Evolutionary conservation across 148 eudicot genomes (phyloP), one percentile per base, ranked within the genome.

Genomic region (Vaccinium myrtillus): DNA sequence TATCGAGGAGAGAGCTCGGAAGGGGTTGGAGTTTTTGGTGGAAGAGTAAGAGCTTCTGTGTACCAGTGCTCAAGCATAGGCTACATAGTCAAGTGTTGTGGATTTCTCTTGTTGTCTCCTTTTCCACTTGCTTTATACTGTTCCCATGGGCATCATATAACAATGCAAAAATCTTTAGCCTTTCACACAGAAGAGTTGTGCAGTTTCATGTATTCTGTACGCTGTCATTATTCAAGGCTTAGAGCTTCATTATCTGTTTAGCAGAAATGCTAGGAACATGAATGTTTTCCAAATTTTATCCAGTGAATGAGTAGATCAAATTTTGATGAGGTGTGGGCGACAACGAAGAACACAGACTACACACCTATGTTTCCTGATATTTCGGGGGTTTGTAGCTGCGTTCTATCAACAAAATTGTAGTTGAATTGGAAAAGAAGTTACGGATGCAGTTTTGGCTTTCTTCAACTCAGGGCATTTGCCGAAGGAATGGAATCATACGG

Each of bases 21-120:
- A 93, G 82, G 87, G 87, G 88, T 21, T 94, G 85, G 86, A 91
- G 93, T 86, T 93, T 95, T 87, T 95, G 92, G 87, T 65, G 94
- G 83, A 96, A 91, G 86, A 91, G 86, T 87, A 91, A 91, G 89
- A 90, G 92, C 56, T 86, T 89, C 77, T 0, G 92, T 89, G 11
- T 92, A 91, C 81, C 93, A 93, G 54, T 89, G 91, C 83, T 92
- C 87, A 85, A 18, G 27, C 30, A 59, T n/a, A 54, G 67, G 79
- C 53, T 51, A 67, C 12, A 67, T 25, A 67, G 36, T 67, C 36
- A 36, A 36, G 39, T 36, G 39, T 36, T 36, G 39, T 90, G 89
- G 88, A 88, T 89, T 82, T 87, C 12, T 77, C 48, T 63, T 84
- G 86, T 86, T 61, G 75, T 85, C 39, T 75, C 70, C 83, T 83